Evolutionary conservation across 164 flowering plant genomes (phyloP).

Genomic region (Magnolia sinica): DNA sequence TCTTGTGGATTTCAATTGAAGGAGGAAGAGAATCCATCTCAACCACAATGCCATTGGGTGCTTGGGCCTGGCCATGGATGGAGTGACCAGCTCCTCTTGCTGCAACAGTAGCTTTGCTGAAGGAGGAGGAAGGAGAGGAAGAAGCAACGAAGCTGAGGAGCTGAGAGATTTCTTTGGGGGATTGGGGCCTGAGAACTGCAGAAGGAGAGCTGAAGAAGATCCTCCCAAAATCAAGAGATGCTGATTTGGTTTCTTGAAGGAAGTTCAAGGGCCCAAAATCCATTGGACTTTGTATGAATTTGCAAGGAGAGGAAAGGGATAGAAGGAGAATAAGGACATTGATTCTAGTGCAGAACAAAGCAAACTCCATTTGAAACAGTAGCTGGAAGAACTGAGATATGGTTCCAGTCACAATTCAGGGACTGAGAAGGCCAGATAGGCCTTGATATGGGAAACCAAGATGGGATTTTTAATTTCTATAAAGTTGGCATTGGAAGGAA

Average conservation of each 20-base stretch:
- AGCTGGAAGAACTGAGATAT: not conserved
- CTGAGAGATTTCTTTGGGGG: constrained; percentile 29
- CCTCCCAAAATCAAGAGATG: constrained; percentile 33
- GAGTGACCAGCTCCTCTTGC: constrained; percentile 43
- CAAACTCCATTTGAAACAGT: constrained; percentile 17
- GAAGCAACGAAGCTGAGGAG: constrained; percentile 22
- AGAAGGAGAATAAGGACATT: constrained; percentile 26
- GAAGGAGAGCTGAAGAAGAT: constrained; percentile 29
- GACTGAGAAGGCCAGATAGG: not conserved
- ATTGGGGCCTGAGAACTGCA: constrained; percentile 30
- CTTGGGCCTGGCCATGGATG: constrained; percentile 40
- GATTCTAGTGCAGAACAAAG: constrained; percentile 22
- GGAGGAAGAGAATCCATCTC: constrained; percentile 33
- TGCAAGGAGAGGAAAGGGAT: constrained; percentile 24
- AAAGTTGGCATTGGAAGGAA: not conserved
- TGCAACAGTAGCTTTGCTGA: constrained; percentile 30
- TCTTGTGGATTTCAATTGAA: constrained; percentile 22
- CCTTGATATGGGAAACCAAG: not conserved
- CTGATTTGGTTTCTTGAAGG: constrained; percentile 21
- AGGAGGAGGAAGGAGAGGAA: constrained; percentile 27
- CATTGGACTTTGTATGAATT: constrained; percentile 36
- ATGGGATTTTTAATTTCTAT: not conserved
- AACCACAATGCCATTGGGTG: constrained; percentile 36
- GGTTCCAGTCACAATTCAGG: not conserved
- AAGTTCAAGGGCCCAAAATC: constrained; percentile 31